Evolutionary conservation across 179 eudicot genomes (phyloP), one percentile per base, ranked within the genome.

Genomic region (Amaranthus tricolor): DNA sequence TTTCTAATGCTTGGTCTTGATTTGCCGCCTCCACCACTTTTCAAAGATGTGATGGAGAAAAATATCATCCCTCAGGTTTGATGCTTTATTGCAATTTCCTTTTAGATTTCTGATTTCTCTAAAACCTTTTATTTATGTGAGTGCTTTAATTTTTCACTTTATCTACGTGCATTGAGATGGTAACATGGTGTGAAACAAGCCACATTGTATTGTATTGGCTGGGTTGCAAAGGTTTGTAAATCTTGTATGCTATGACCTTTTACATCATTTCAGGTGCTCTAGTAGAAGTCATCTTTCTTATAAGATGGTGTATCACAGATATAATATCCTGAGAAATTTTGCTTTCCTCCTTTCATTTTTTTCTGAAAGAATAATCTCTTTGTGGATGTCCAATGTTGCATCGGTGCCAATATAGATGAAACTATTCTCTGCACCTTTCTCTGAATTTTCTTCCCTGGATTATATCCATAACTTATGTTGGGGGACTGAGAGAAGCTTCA

Each of bases 1-100:
- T 94, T 94, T 77, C 66, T 94, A 72, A 92, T 92, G 98, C 95
- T 94, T 77, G 94, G 96, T 57, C 89, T 94, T 83, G 98, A 94
- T 84, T 85, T 94, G 81, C 97, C 96, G 0, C 98, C 98, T 5
- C 98, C 97, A 2, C 98, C 98, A 1, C 91, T 94, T 73, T 94
- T 94, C 68, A 82, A 87, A 72, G 98, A 94, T 76, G 92, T 92
- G 63, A 92, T 94, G 97, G 98, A 94, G 79, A 94, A 92, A 70
- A 92, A 94, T 71, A 94, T 92, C 15, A 94, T 94, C 13, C 98
- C 98, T 15, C 98, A 94, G 98, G 98, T 78, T 16, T 55, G 21
- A 43, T 75, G 6, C 50, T 65, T 76, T 68, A 40, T 57, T 11
- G 53, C 21, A 9, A 17, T 8, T 11, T 19, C 11, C 12, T 51